Evolutionary conservation across 306 rosid species (phyloP), one percentile per base, ranked within the genome.

Genomic region (Leucaena leucocephala): DNA sequence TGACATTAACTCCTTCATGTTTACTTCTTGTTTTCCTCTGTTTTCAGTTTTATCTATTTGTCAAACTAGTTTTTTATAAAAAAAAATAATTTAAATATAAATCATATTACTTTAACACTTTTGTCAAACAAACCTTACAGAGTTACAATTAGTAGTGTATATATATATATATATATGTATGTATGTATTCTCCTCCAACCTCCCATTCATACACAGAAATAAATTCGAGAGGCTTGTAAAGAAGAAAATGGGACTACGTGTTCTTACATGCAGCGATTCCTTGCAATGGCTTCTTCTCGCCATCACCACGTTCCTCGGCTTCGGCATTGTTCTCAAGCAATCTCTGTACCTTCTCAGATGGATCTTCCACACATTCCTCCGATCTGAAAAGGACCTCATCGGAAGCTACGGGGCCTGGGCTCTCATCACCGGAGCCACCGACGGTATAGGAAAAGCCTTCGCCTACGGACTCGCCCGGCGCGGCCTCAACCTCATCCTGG

Each of bases 401-500:
- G 36, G 15, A 49, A 57, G 27, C 79, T 86, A 83, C 49, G 89
- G 89, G 33, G 42, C 87, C 0, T 86, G 89, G 89, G 89, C 87
- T 11, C 44, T 86, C 16, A 33, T 86, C 75, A 86, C 87, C 55
- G 89, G 89, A 48, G 83, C 89, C 76, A 80, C 87, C 11, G 87
- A 83, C 19, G 89, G 89, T 6, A 86, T 86, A 66, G 89, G 87
- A 4, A 81, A 78, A 71, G 89, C 89, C 77, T 35, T 86, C 15
- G 69, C 89, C 22, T 1, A 16, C 6, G 76, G 72, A 9, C 79
- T 86, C 1, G 87, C 87, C 8, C 19, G 27, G 16, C 55, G 76
- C 12, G 79, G 79, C 0, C 83, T 90, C 43, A 90, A 90, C 91
- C 75, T 94, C 3, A 7, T 94, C 27, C 86, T 94, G 0, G 88